Percentiles rank a stretch among this genome's conserved stretches.
Evolutionary conservation across 805 yeast species (phyloP).

Genomic region (Starmerella khaoyaiensis): DNA sequence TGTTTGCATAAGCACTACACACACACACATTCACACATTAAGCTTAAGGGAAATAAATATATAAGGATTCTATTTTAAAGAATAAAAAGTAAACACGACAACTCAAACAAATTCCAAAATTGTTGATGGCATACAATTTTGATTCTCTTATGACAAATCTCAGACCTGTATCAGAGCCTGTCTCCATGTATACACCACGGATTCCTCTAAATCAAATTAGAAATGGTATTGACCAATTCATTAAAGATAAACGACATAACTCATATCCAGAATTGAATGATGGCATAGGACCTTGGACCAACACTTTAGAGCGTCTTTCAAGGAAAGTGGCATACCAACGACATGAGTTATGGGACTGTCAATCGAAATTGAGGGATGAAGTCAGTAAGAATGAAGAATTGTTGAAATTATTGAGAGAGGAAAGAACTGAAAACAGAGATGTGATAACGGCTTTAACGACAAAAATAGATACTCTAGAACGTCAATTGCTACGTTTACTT

Average conservation of each 20-base stretch:
- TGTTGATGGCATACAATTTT: too few species aligned
- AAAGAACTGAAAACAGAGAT: conserved; percentile 8
- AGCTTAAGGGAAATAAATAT: neutral
- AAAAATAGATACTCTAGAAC: conserved; percentile 1
- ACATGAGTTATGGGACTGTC: conserved; percentile 11
- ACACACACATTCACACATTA: too few species aligned
- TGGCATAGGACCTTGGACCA: conserved; percentile 3
- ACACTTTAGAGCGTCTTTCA: conserved; percentile 5
- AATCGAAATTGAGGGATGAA: conserved; percentile 9
- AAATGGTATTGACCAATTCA: neutral
- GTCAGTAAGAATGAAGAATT: conserved; percentile 6
- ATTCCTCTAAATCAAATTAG: neutral
- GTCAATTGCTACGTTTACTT: too few species aligned
- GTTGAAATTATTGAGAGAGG: conserved; percentile 1
- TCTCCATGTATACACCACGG: too few species aligned
- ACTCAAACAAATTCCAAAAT: too few species aligned
- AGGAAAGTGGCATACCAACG: conserved; percentile 8
- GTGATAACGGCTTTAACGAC: conserved; percentile 8
- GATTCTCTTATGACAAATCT: too few species aligned
- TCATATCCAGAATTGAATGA: conserved; percentile 2
- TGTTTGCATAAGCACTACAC: too few species aligned
- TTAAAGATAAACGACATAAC: neutral
- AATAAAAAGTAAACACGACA: too few species aligned
- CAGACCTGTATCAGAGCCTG: too few species aligned
- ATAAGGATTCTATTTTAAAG: too few species aligned